These are phyloP conservation scores for Arabis hirsuta DNA, from an alignment of 345 rosid species.

Conservation along the genomic window DNA sequence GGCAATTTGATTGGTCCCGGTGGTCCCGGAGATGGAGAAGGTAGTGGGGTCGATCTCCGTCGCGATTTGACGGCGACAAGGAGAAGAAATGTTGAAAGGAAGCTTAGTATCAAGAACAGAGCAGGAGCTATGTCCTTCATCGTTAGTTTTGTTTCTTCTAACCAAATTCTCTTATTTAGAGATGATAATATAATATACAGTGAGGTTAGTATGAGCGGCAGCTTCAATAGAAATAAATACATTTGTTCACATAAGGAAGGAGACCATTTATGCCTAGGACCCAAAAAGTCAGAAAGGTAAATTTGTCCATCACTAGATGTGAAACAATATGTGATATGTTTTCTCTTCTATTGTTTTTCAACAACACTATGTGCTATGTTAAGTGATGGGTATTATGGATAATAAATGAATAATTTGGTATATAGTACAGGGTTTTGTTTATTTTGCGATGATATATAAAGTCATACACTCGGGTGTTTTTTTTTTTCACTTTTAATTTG, in stretches of 20 bases:
- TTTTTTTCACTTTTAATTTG: too few species aligned
- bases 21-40: slow-evolving; percentile 21
- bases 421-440: neutral
- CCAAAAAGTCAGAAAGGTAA: slow-evolving; percentile 10
- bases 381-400: neutral
- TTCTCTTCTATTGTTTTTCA: slow-evolving; percentile 3
- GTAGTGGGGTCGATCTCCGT: slow-evolving; percentile 19
- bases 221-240: slow-evolving; percentile 12
- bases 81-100: slow-evolving; percentile 50
- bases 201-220: neutral
- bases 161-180: slow-evolving; percentile 16
- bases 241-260: slow-evolving; percentile 11
- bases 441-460: neutral
- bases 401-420: neutral
- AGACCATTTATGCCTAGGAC: slow-evolving; percentile 9
- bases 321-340: slow-evolving; percentile 24
- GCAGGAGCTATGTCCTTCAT: slow-evolving; percentile 24
- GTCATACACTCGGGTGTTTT: neutral
- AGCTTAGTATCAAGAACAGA: slow-evolving; percentile 39
- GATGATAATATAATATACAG: neutral
- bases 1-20: slow-evolving; percentile 5
- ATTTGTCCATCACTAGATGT: slow-evolving; percentile 10
- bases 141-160: slow-evolving; percentile 12
- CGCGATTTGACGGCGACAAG: slow-evolving; percentile 40
- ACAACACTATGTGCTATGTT: slow-evolving; percentile 28